Base-by-base conservation (phyloP, 257 asterid genomes). In the Solanum sejunctum region DNA sequence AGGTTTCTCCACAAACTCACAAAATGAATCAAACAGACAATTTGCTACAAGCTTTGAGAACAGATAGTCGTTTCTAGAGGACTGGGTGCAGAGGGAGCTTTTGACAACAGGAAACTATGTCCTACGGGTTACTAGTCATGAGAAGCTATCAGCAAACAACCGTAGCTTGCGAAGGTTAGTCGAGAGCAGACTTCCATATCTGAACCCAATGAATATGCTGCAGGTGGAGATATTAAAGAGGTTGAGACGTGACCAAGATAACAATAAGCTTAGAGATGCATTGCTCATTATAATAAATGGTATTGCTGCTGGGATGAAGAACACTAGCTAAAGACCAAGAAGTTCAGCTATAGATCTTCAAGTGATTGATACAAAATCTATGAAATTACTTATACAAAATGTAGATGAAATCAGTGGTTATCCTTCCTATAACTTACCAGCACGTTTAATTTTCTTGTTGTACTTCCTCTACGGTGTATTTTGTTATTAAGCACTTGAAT, bases 261-360 rank as follows among this genome's bases (percentile, higher is more conserved):
- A 96, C 84, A 89, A 89, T 60, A 91, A 93, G 86, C 92, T 96
- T 36, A 85, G 97, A 80, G 99, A 96, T 83, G 98, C 98, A 10
- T 87, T 96, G 90, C 97, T 95, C 12, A 93, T 96, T 28, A 93
- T 97, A 36, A 91, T 96, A 13, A 96, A 96, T 18, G 99, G 99
- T 69, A 96, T 96, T 81, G 99, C 98, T 69, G 99, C 99, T 71
- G 99, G 99, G 81, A 96, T 96, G 98, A 93, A 97, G 89, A 93
- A 96, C 91, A 95, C 97, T 0, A 98, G 99, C 66, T 94, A 87
- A 93, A 51, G 82, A 10, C 26, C 17, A 16, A 28, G 28, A 28
- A 23, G 47, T 51, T 26, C n/a, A 77, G 63, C 77, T 69, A 32
- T 17, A 36, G 52, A 69, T 49, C 52, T 36, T 15, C 2, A 36